Evolutionary conservation across 1,139 yeast genomes (phyloP), one percentile per base, ranked within the genome.

Genomic region (Wickerhamiella infanticola): DNA sequence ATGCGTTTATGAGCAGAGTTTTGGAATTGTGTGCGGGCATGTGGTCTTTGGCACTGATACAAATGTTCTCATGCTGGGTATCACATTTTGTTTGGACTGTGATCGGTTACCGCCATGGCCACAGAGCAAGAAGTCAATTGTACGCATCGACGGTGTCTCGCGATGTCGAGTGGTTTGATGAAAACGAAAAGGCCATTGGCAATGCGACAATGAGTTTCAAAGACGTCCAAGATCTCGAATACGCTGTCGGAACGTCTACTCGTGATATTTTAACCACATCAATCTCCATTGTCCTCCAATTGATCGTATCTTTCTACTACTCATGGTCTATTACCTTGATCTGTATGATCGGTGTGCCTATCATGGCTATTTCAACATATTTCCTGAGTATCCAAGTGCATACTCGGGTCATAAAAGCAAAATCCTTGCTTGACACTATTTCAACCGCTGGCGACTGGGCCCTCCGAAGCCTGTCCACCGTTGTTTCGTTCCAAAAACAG

Each of bases 271-370:
- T 50, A 2, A 42, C 48, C 4, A 46, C 45, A 40, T 24, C 44
- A 1, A 33, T 40, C 2, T 45, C 51, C 2, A 37, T 77, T 0
- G 46, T 77, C 4, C 74, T 83, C 0, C 66, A 83, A 5, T 61
- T 82, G 2, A 70, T 74, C 0, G 75, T 84, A 2, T 79, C 96
- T 0, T 72, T 90, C 61, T 70, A 72, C 49, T 79, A 77, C 50
- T 81, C 94, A 0, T 88, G 97, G 96, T 70, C 81, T 3, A 69
- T 90, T 9, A 83, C 97, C 0, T 61, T 90, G 33, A 74, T 90
- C 0, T 74, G 82, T 23, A 59, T 88, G 50, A 79, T 84, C 1
- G 70, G 81, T 6, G 58, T 84, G 3, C 98, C 98, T 0, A 37
- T 85, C 0, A 74, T 90, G 52, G 68, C 69, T 0, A 13, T 69